Base-by-base conservation (phyloP, 306 rosid species). In the Fragaria vesca region DNA sequence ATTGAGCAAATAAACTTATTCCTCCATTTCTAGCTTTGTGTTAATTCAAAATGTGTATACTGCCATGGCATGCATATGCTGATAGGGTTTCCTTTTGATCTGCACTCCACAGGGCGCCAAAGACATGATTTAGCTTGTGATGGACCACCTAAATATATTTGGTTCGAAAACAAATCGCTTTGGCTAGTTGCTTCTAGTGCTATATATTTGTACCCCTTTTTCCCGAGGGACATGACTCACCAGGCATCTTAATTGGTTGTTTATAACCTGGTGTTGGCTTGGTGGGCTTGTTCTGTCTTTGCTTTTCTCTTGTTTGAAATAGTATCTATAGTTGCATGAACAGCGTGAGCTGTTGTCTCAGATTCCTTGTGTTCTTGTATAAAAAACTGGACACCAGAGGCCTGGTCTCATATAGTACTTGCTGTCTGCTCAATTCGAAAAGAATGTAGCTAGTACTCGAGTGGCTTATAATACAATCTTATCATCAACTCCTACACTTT, bases 291-390 rank as follows among this genome's bases (percentile, higher is more conserved):
- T 69, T 20, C 36, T 48, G 55, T 45, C 21, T 32, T 30, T 24
- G 34, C 32, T 61, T 61, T 20, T 62, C 32, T 61, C 32, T 61
- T 61, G 66, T 26, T 28, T 61, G 66, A 80, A 73, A 73, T 69
- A 81, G 81, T 71, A 79, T 42, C 79, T 67, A 77, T 60, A 28
- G 40, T 75, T 42, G 83, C 83, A 78, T 83, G 87, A 80, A 83
- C 85, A 32, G 83, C 83, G 75, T 83, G 87, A 80, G 85, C 85
- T 83, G 83, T 83, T 83, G 74, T 61, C 63, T 62, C 40, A 62
- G 81, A 86, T 86, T 86, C 89, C 75, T 61, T 74, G 12, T 83
- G 87, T 86, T 83, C 70, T 78, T 76, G n/a, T 82, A 58, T 61
- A 42, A 0, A 32, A 30, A 80, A 69, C 54, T 57, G 48, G 73